phyloP scores from a whole-genome alignment of 371 early-diverging fungal genomes.

The Mortierella polycephala region DNA sequence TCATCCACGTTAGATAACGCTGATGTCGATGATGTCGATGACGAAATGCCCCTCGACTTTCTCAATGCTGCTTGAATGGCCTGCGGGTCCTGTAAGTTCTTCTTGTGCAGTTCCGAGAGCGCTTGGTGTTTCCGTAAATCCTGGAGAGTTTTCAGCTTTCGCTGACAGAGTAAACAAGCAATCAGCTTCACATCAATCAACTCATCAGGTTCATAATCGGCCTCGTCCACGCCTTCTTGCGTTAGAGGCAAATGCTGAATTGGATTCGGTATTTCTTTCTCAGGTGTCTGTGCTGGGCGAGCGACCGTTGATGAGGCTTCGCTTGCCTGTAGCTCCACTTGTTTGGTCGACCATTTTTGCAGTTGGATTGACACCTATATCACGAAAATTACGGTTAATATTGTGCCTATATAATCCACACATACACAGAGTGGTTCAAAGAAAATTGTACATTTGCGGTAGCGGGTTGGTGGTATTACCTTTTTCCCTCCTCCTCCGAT shows the following conservation, averaged over 20 bases:
- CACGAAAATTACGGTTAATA: background rate
- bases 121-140: conserved; percentile 71
- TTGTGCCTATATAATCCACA: no score
- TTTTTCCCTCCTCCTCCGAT: conserved; percentile 49
- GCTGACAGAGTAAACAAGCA: conserved; percentile 75
- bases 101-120: conserved; percentile 74
- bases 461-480: conserved; percentile 5
- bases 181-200: conserved; percentile 60
- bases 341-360: conserved; percentile 62
- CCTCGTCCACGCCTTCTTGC: conserved; percentile 33
- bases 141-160: conserved; percentile 68
- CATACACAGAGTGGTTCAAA: no score
- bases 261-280: background rate
- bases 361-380: conserved; percentile 64
- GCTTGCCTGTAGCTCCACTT: conserved; percentile 55
- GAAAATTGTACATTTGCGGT: no score
- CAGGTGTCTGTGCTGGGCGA: background rate
- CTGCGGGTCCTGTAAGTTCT: conserved; percentile 41
- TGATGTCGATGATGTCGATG: conserved; percentile 1
- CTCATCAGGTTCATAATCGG: conserved; percentile 56
- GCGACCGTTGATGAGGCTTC: background rate
- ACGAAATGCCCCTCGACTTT: conserved; percentile 25
- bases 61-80: conserved; percentile 34
- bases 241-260: conserved; percentile 21
- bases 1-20: background rate